Evolutionary conservation across 352 stramenopile genomes (phyloP).

Genomic region (Globisporangium echinulatum): DNA sequence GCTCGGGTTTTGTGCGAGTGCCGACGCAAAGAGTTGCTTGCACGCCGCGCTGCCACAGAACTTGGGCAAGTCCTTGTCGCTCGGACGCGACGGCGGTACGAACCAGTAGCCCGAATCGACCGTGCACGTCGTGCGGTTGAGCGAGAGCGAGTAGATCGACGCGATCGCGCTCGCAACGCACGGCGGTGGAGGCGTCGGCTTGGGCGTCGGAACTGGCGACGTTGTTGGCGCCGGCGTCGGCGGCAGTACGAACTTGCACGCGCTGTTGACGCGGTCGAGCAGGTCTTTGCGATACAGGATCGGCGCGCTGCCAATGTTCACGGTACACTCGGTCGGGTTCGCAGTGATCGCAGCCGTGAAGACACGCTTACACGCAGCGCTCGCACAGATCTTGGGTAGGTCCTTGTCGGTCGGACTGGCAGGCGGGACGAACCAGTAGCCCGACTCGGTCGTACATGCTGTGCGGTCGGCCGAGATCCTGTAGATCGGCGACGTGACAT

Average conservation of each 20-base stretch:
- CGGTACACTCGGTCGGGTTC: conserved; percentile 2
- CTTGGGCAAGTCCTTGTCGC: conserved; percentile 1
- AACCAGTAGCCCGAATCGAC: conserved; percentile 7
- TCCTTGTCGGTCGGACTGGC: not conserved
- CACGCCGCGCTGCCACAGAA: conserved; percentile 6
- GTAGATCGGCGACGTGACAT: conserved; percentile 4
- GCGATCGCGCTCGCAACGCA: too few species aligned
- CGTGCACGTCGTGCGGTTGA: conserved; percentile 5
- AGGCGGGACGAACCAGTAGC: conserved; percentile 4
- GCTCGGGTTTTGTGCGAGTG: not conserved
- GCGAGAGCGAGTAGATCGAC: conserved; percentile 5
- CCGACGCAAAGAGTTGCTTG: not conserved
- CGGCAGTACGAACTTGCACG: not conserved
- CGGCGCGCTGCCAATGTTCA: not conserved
- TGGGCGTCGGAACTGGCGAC: not conserved
- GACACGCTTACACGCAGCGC: not conserved
- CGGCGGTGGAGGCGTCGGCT: too few species aligned
- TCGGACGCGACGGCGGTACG: not conserved
- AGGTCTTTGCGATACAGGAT: not conserved
- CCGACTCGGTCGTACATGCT: conserved; percentile 5
- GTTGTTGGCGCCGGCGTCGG: conserved; percentile 8
- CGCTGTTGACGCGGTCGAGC: not conserved
- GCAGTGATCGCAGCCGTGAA: not conserved
- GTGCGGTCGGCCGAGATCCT: conserved; percentile 6
- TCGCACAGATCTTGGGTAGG: conserved; percentile 10